Conservation (phyloP, 257 asterid genomes). For the Eustoma russellianum region DNA sequence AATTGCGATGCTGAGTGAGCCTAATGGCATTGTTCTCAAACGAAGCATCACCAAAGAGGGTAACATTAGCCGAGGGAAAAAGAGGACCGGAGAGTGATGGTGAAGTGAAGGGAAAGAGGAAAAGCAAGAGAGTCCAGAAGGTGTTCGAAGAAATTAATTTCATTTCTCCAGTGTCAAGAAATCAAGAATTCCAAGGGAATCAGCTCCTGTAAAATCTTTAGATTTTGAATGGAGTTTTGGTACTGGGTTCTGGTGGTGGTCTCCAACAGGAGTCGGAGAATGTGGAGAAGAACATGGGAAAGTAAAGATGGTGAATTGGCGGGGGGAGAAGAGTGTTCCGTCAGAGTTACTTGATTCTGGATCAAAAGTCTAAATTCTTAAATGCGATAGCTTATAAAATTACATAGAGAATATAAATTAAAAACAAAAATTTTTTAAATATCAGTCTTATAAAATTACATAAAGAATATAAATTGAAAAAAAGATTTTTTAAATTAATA, state of each 20-base stretch:
- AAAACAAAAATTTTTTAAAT: no score
- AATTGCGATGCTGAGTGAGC: conserved; percentile 37
- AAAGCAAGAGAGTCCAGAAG: conserved; percentile 9
- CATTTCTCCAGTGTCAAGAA: background rate
- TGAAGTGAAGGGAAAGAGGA: conserved; percentile 17
- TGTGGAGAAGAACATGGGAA: background rate
- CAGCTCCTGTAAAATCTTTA: background rate
- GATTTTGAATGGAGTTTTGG: background rate
- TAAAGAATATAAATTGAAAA: no score
- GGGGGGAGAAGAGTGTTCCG: background rate
- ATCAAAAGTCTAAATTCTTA: no score
- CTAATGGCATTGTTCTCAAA: conserved; percentile 25
- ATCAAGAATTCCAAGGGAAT: background rate
- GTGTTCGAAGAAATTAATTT: conserved; percentile 11
- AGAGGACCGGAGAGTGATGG: conserved; percentile 24
- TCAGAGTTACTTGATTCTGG: no score
- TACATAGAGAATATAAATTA: no score
- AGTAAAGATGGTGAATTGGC: background rate
- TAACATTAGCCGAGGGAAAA: conserved; percentile 35
- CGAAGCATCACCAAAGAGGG: conserved; percentile 50
- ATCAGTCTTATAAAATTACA: no score
- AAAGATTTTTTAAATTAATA: no score
- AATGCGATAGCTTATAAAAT: no score
- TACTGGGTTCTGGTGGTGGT: background rate
- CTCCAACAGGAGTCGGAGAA: background rate